These are phyloP conservation scores for Brassica carinata DNA, from an alignment of 345 rosid genomes.

Conservation along the genomic window DNA sequence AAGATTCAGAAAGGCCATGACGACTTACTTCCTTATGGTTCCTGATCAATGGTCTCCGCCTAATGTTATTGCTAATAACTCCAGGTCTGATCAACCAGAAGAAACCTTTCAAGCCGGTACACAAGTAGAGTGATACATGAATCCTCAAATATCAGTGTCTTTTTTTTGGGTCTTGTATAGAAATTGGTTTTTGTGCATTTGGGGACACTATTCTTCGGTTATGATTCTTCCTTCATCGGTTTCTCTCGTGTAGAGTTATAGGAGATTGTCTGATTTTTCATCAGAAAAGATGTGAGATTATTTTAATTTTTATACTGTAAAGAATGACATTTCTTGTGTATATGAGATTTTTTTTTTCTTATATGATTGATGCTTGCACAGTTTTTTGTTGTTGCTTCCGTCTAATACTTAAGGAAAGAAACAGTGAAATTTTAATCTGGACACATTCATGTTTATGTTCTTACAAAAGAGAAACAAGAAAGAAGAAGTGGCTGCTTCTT, in stretches of 20 bases:
- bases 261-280: conserved; percentile 42
- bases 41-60: conserved; percentile 97
- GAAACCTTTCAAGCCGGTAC: conserved; percentile 54
- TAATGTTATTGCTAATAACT: conserved; percentile 47
- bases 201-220: conserved; percentile 47
- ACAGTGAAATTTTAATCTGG: background rate
- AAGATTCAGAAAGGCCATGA: conserved; percentile 95
- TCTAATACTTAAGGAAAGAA: too few species aligned
- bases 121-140: conserved; percentile 43
- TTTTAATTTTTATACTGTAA: conserved; percentile 43
- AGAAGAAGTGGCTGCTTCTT: conserved; percentile 42
- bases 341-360: conserved; percentile 15
- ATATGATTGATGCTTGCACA: conserved; percentile 12
- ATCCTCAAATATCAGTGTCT: conserved; percentile 1
- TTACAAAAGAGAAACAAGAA: conserved; percentile 34
- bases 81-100: conserved; percentile 64
- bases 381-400: too few species aligned
- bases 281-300: conserved; percentile 51
- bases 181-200: conserved; percentile 18
- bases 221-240: conserved; percentile 22
- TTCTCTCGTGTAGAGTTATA: conserved; percentile 32
- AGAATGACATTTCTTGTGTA: conserved; percentile 21
- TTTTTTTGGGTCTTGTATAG: conserved; percentile 25
- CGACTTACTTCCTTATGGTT: conserved; percentile 87
- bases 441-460: conserved; percentile 38